Evolutionary conservation across 352 stramenopile genomes (phyloP).

Genomic region (Aphanomyces invadans): DNA sequence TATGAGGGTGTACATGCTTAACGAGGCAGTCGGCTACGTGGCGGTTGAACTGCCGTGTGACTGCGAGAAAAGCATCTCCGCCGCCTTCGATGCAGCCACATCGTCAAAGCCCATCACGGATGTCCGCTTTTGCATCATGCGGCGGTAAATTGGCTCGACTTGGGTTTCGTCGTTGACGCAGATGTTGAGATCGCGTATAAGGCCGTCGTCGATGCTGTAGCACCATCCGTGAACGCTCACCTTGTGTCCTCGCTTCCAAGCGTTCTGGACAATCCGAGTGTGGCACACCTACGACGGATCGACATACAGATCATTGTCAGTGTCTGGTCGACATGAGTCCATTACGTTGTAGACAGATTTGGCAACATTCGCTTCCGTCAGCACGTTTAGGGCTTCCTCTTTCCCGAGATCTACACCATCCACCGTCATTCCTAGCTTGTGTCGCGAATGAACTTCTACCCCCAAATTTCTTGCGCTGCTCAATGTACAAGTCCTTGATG

Average conservation of each 20-base stretch:
- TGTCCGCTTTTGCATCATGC: constrained; percentile 8
- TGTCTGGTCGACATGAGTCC: no score
- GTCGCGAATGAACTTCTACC: neutral
- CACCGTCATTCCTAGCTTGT: neutral
- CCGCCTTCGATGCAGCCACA: neutral
- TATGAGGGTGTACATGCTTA: no score
- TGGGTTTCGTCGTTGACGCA: neutral
- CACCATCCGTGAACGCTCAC: constrained; percentile 18
- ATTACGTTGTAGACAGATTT: constrained; percentile 20
- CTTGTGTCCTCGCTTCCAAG: constrained; percentile 12
- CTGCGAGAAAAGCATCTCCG: neutral
- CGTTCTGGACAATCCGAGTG: constrained; percentile 18
- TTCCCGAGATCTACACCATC: neutral
- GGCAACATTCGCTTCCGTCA: constrained; percentile 15
- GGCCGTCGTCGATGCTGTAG: constrained; percentile 16
- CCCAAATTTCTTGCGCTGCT: constrained; percentile 7
- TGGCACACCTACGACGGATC: constrained; percentile 4
- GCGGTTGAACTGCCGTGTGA: neutral
- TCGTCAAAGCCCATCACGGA: neutral
- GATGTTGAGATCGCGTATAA: constrained; percentile 14
- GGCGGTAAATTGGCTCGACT: constrained; percentile 18
- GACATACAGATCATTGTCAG: neutral
- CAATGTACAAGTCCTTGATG: constrained; percentile 38
- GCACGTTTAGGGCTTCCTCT: constrained; percentile 1
- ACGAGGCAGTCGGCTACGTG: neutral